Percentiles rank a stretch among this genome's conserved stretches.
Conservation (phyloP, 352 stramenopile species). For the Elongisporangium prolatum region DNA sequence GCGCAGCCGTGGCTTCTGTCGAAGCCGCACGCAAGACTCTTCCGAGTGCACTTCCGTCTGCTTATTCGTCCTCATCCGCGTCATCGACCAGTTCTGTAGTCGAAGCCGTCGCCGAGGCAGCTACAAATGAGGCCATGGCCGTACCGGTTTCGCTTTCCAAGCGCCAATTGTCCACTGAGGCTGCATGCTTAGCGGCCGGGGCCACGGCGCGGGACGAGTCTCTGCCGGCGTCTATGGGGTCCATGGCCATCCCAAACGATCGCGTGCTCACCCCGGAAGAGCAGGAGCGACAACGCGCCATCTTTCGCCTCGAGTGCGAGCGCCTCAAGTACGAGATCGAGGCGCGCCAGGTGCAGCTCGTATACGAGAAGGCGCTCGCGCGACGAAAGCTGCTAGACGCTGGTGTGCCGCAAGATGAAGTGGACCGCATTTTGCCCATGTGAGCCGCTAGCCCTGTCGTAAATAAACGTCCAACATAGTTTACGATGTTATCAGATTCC, state of each 20-base stretch:
- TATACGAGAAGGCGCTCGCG: constrained; percentile 44
- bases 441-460: constrained; percentile 3
- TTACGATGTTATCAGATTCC: neutral
- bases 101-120: neutral
- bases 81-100: neutral
- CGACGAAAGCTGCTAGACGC: constrained; percentile 44
- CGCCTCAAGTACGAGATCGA: constrained; percentile 47
- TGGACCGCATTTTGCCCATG: constrained; percentile 40
- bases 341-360: constrained; percentile 37
- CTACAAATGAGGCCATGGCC: neutral
- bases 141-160: neutral
- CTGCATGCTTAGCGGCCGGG: neutral
- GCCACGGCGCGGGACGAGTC: neutral
- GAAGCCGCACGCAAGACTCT: neutral
- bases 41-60: neutral
- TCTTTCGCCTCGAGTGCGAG: constrained; percentile 47
- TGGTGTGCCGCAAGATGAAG: constrained; percentile 29
- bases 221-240: neutral
- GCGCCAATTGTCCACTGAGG: neutral
- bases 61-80: neutral
- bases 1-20: neutral
- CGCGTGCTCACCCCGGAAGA: constrained; percentile 5
- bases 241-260: neutral
- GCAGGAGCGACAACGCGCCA: constrained; percentile 30
- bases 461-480: neutral